Percentiles rank a stretch among this genome's conserved stretches.
Evolutionary conservation across 2,329 filamentous ascomycete genomes (phyloP).

Genomic region (Phyllosticta citribraziliensis): DNA sequence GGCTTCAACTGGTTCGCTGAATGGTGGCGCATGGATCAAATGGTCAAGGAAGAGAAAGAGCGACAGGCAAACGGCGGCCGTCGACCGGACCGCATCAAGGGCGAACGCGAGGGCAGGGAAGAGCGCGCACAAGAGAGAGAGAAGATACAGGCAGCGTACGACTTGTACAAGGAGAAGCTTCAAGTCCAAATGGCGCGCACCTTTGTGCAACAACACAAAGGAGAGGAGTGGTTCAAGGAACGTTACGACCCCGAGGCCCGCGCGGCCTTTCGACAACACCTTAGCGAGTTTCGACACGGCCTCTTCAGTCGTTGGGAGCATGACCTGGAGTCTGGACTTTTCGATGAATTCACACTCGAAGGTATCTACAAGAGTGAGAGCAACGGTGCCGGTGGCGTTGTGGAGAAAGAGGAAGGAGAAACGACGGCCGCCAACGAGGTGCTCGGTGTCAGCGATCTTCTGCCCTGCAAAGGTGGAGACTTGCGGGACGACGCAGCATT

Average conservation of each 20-base stretch:
- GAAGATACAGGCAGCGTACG: constrained; percentile 62
- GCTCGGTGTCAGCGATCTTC: constrained; percentile 79
- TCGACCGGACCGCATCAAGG: constrained; percentile 45
- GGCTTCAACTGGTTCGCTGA: constrained; percentile 80
- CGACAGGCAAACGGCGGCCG: constrained; percentile 59
- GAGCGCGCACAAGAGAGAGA: constrained; percentile 71
- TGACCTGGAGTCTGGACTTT: constrained; percentile 73
- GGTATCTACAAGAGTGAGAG: constrained; percentile 89
- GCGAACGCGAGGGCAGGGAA: constrained; percentile 56
- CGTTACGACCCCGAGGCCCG: constrained; percentile 79
- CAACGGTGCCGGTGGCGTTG: constrained; percentile 71
- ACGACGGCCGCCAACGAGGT: constrained; percentile 86
- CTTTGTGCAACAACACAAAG: constrained; percentile 87
- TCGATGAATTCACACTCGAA: constrained; percentile 91
- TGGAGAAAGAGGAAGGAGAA: constrained; percentile 94
- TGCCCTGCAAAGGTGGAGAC: constrained; percentile 75
- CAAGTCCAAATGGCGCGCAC: constrained; percentile 68
- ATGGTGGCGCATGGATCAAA: constrained; percentile 77
- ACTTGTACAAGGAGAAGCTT: constrained; percentile 55
- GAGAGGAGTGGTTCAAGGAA: constrained; percentile 97
- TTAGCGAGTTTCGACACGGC: constrained; percentile 70
- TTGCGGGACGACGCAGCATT: constrained; percentile 79
- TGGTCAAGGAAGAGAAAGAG: constrained; percentile 74
- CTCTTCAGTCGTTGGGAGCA: constrained; percentile 82
- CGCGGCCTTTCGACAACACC: constrained; percentile 60